Base-by-base conservation (phyloP, 768 basidiomycete species). In the Phlegmacium glaucopus region DNA sequence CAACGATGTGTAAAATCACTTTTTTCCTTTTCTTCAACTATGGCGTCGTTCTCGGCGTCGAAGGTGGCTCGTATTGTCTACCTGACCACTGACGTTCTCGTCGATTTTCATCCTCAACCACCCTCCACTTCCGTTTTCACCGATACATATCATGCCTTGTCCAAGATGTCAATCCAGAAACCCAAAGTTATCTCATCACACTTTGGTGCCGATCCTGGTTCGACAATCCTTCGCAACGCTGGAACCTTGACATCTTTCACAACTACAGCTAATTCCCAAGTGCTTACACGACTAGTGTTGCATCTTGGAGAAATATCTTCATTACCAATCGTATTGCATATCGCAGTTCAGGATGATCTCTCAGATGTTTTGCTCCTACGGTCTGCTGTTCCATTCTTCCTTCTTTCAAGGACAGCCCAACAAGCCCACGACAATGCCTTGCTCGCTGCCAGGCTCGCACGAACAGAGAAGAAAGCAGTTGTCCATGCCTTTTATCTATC, bases 401-500 rank as follows among this genome's bases (percentile, higher is more conserved):
- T 98, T 42, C 74, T 94, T 58, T 94, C 92, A 6, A 75, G 79
- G 29, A 81, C 78, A 1, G 63, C 81, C 3, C 87, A 92, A 61
- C 79, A 93, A 60, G 90, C 93, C 4, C 88, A 95, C 57, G 90
- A 94, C 61, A 85, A 97, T 64, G 88, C 92, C 17, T 70, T 97
- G 29, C 77, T 98, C 13, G 91, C 92, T 11, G 83, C 90, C 42
- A 80, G 85, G 36, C 68, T 97, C 42, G 90, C 95, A 0, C 76
- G 76, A 30, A 64, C 75, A 6, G 81, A 87, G 57, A 72, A 73
- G 46, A 86, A 80, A 55, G 83, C 85, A 5, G 90, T 95, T n/a
- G 72, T 96, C 18, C 95, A 97, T 62, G 83, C 78, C 11, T 96
- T 93, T 66, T 83, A 87, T 57, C 60, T 72, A 7, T 66, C 60